Evolutionary conservation across 805 yeast genomes (phyloP).

Genomic region (Metschnikowia gelsemii): DNA sequence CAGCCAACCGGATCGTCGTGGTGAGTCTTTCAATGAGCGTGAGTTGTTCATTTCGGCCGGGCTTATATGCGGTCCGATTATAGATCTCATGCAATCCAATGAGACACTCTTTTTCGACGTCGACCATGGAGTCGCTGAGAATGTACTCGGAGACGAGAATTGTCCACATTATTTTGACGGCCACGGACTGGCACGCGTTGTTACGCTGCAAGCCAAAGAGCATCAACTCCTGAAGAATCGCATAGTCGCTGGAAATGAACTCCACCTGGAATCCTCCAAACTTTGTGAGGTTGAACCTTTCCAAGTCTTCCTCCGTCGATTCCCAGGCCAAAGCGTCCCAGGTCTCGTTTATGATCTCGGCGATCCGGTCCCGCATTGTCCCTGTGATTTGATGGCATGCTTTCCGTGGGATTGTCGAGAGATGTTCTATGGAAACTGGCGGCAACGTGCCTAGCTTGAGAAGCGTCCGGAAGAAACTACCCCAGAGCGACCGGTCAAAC

Average conservation of each 20-base stretch:
- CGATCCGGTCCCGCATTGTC: constrained; percentile 59
- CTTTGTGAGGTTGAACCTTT: constrained; percentile 56
- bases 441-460: constrained; percentile 62
- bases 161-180: constrained; percentile 69
- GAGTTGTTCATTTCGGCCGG: constrained; percentile 53
- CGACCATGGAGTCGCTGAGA: constrained; percentile 54
- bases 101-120: constrained; percentile 62
- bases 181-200: constrained; percentile 55
- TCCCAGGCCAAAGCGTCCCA: constrained; percentile 78
- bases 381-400: constrained; percentile 66
- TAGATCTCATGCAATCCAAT: constrained; percentile 64
- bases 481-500: constrained; percentile 67
- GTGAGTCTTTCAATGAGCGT: constrained; percentile 52
- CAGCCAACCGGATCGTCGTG: constrained; percentile 51
- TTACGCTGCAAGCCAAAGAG: constrained; percentile 69
- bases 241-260: constrained; percentile 55
- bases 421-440: constrained; percentile 66
- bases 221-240: constrained; percentile 62
- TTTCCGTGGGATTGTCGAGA: constrained; percentile 69
- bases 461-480: constrained; percentile 56
- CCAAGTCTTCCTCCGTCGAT: constrained; percentile 50
- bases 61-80: constrained; percentile 55
- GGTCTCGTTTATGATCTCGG: constrained; percentile 52
- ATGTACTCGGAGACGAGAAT: constrained; percentile 66
- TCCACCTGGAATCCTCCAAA: constrained; percentile 73